Evolutionary conservation across 116 monocot species (phyloP).

Genomic region (Trichopus zeylanicus): DNA sequence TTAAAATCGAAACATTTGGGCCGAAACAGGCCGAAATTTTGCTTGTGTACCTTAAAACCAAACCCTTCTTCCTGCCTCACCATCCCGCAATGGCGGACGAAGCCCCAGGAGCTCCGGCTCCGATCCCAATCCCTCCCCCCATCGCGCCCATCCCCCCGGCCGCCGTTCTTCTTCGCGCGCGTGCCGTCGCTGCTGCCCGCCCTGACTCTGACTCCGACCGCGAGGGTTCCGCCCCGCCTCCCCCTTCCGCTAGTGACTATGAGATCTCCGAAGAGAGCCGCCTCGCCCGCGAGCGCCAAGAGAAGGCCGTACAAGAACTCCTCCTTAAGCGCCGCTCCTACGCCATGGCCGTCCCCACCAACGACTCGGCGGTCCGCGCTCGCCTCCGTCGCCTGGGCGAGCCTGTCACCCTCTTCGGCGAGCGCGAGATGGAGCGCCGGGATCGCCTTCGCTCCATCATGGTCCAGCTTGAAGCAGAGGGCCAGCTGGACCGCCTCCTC

Average conservation of each 20-base stretch:
- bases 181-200: constrained; percentile 6
- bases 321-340: constrained; percentile 71
- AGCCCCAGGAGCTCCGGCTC: background rate
- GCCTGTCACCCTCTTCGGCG: constrained; percentile 95
- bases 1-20: too few species aligned
- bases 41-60: too few species aligned
- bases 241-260: constrained; percentile 21
- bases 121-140: background rate
- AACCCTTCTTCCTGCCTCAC: too few species aligned
- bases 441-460: constrained; percentile 82
- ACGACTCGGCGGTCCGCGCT: constrained; percentile 76
- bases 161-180: constrained; percentile 10
- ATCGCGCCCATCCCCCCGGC: constrained; percentile 16
- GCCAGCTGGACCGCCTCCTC: constrained; percentile 66
- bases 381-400: constrained; percentile 88
- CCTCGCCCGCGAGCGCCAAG: constrained; percentile 80
- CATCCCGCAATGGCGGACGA: background rate
- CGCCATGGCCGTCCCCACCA: constrained; percentile 97
- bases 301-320: constrained; percentile 75
- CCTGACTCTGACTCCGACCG: constrained; percentile 1
- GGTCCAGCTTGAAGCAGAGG: constrained; percentile 72
- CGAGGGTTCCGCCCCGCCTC: constrained; percentile 9
- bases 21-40: too few species aligned
- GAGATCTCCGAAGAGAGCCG: constrained; percentile 78
- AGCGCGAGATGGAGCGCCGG: constrained; percentile 98